Evolutionary conservation across 257 asterid genomes (phyloP), one percentile per base, ranked within the genome.

Genomic region (Przewalskia tangutica): DNA sequence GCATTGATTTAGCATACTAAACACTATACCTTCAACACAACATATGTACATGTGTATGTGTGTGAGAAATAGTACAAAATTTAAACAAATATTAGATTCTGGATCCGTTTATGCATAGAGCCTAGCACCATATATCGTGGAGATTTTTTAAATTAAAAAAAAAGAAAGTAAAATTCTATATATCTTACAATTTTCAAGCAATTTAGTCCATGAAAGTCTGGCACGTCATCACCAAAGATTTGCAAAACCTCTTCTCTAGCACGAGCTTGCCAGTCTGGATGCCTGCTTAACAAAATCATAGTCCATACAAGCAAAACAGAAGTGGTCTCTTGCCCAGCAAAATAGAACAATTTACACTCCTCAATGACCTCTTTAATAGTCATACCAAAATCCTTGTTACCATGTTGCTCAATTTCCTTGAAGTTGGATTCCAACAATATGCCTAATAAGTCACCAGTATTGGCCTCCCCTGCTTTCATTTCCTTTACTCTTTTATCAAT

Each of bases 241-340:
- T 82, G 84, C 38, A 71, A 27, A 40, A 84, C 87, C 78, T 86
- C 87, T n/a, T 86, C 85, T 64, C 87, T 65, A 32, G 89, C 89
- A 0, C 83, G 84, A 0, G 32, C 27, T 75, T 86, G 89, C 87
- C 89, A 86, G 1, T 84, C 80, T 5, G 5, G 60, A 65, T 81
- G 71, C n/a, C 54, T 60, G 68, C 89, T 34, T 58, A 86, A 36
- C 16, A 86, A 59, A 56, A 86, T 5, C 87, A 84, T 78, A 2
- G 89, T 79, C 89, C 89, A 86, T 6, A 84, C 85, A 62, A 86
- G 84, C 32, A 84, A 34, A 6, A 10, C 53, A 0, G 87, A 66
- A n/a, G 85, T 82, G 2, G 89, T 82, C 54, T 86, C 87, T 17
- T 86, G 89, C 2, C 89, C 89, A 0, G 87, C 87, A 54, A 86